phyloP scores from a whole-genome alignment of 768 basidiomycete species.

The Strobilomyces confusus region DNA sequence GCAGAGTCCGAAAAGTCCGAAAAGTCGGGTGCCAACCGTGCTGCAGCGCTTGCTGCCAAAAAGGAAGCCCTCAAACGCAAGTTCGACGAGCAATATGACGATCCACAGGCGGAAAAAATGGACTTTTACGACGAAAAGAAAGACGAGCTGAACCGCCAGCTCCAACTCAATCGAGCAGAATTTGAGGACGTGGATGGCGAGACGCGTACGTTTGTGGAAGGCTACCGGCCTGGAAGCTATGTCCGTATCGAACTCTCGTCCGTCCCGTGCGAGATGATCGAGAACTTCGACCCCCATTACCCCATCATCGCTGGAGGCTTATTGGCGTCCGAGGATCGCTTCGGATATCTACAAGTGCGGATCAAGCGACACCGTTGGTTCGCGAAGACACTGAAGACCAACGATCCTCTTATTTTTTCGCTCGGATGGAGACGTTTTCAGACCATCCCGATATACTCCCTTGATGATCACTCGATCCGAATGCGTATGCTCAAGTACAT shows the following conservation, averaged over 20 bases:
- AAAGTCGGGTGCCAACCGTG: slow-evolving; percentile 35
- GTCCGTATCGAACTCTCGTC: slow-evolving; percentile 83
- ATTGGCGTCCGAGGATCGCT: slow-evolving; percentile 82
- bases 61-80: slow-evolving; percentile 91
- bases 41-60: slow-evolving; percentile 67
- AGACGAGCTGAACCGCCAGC: slow-evolving; percentile 84
- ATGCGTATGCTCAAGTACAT: slow-evolving; percentile 99
- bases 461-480: slow-evolving; percentile 96
- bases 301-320: slow-evolving; percentile 93
- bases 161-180: slow-evolving; percentile 77
- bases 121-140: slow-evolving; percentile 93
- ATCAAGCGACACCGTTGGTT: slow-evolving; percentile 98
- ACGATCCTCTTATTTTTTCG: slow-evolving; percentile 94
- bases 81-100: slow-evolving; percentile 96
- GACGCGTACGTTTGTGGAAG: slow-evolving; percentile 80
- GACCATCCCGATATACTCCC: slow-evolving; percentile 87
- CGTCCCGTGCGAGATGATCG: slow-evolving; percentile 89
- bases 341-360: slow-evolving; percentile 91
- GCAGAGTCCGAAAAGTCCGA: slow-evolving; percentile 32
- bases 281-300: slow-evolving; percentile 87
- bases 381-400: slow-evolving; percentile 86
- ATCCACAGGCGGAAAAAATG: slow-evolving; percentile 69
- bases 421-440: slow-evolving; percentile 99
- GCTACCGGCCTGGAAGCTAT: slow-evolving; percentile 86
- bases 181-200: slow-evolving; percentile 77